Base-by-base conservation (phyloP, 371 early-diverging fungal species). In the Mucor saturninus region DNA sequence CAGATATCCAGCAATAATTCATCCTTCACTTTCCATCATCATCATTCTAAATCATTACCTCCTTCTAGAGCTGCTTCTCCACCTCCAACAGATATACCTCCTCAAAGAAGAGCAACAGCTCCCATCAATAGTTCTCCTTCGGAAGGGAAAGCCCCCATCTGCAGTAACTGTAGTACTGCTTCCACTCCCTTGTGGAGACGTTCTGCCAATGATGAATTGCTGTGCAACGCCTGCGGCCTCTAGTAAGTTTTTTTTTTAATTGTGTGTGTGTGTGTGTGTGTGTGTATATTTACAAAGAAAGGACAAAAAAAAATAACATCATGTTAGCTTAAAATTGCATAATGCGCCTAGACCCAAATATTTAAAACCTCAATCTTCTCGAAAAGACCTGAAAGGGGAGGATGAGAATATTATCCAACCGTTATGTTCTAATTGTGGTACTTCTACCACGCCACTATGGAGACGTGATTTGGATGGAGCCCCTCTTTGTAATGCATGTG, bases 101-200 rank as follows among this genome's bases (percentile, higher is more conserved):
- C 57, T 40, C 42, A 66, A 59, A 58, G 60, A 64, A 9, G 54
- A 61, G 35, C 39, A 39, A 10, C 54, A 31, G 52, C 43, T 9
- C 53, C 56, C n/a, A 61, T 64, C 40, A 59, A 61, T 38, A 55
- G 65, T 28, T 61, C 65, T 28, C 62, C 69, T 13, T 57, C 61
- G 0, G 65, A 69, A 48, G 65, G 62, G 29, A 65, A 69, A 53
- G 39, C 59, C 31, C 62, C 81, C 2, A 62, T 80, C 5, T 96
- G 97, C 74, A 80, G 80, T 53, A 96, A 98, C 76, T 98, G 99
- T 75, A 77, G 81, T 8, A 92, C 94, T 4, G 93, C 92, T 1
- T 85, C 86, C 2, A 98, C 99, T 2, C 97, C 98, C 0, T 86
- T 97, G 7, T 99, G 99, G 99, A 86, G 99, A 37, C 81, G 97